Evolutionary conservation across 1,284 basidiomycete species (phyloP).

Genomic region (Cystobasidium pallidum): DNA sequence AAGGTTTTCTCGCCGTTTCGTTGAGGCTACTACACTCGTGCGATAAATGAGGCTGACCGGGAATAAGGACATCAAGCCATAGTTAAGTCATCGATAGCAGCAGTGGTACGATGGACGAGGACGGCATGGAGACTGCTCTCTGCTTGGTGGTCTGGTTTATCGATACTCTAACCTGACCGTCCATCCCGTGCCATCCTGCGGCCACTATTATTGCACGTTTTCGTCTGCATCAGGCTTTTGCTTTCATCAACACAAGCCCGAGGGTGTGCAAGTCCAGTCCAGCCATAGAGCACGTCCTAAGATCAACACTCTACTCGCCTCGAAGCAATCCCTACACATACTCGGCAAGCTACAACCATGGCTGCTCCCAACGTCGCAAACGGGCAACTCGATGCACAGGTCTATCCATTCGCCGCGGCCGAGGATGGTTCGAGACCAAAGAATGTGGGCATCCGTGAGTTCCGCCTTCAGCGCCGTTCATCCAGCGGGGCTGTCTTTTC

Average conservation of each 20-base stretch:
- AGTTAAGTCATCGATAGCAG: too few species aligned
- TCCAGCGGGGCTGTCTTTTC: too few species aligned
- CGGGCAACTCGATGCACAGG: constrained; percentile 39
- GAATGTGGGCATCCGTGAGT: constrained; percentile 47
- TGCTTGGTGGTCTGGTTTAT: too few species aligned
- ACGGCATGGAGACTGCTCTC: too few species aligned
- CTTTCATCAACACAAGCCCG: background rate
- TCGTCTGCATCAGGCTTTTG: background rate
- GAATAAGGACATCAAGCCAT: too few species aligned
- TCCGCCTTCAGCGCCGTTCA: too few species aligned
- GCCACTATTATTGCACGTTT: constrained; percentile 6
- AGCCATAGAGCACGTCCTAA: too few species aligned
- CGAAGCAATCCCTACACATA: background rate
- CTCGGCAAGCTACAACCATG: constrained; percentile 6
- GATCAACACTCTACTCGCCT: too few species aligned
- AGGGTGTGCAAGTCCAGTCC: background rate
- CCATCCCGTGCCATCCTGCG: background rate
- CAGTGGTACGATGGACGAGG: too few species aligned
- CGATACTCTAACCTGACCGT: too few species aligned
- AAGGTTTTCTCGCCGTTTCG: too few species aligned
- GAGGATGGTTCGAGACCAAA: constrained; percentile 37
- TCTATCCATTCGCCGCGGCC: constrained; percentile 32
- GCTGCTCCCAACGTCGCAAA: constrained; percentile 26
- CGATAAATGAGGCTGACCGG: too few species aligned
- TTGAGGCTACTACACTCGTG: background rate